Evolutionary conservation across 2,329 filamentous ascomycete species (phyloP), one percentile per base, ranked within the genome.

Genomic region (Xylaria sp.): DNA sequence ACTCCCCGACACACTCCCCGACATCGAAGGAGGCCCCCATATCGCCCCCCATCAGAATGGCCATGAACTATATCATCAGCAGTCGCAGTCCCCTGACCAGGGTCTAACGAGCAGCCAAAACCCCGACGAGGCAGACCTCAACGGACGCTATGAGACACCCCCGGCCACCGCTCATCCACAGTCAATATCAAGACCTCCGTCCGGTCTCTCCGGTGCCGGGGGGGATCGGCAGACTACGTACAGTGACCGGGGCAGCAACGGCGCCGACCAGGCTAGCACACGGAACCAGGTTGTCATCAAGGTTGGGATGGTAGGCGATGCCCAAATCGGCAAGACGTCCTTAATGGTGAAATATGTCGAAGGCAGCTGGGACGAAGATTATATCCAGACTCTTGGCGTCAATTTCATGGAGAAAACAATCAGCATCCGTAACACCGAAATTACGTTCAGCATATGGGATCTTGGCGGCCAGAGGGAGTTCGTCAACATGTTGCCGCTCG

Each of bases 351-450:
- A 99, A 81, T 99, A 99, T 77, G 96, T 99, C 63, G 96, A 99
- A 82, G 96, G 96, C 67, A 97, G 94, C 81, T 99, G 96, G 94
- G 96, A 99, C 80, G 96, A 99, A 82, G 96, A 99, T 79, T 99
- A 99, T 81, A 99, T 99, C 76, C 96, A 99, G 82, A 99, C 96
- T 25, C 84, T 99, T 50, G 96, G 96, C 73, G 96, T 99, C 81
- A 99, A 99, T 81, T 99, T 99, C 81, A 99, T 99, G 96, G 96
- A 99, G 81, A 99, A 99, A 86, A 99, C 96, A 39, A 99, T 99
- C 78, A 97, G 93, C 69, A 99, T 99, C 80, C 92, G 96, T 69
- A 99, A 99, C 81, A 99, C 96, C 17, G 96, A 99, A 81, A 99
- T 99, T 80, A 99, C 96, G 49, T 99, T 99, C 82, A 97, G 94